Conservation (phyloP, 116 monocot genomes). For the Posidonia oceanica region DNA sequence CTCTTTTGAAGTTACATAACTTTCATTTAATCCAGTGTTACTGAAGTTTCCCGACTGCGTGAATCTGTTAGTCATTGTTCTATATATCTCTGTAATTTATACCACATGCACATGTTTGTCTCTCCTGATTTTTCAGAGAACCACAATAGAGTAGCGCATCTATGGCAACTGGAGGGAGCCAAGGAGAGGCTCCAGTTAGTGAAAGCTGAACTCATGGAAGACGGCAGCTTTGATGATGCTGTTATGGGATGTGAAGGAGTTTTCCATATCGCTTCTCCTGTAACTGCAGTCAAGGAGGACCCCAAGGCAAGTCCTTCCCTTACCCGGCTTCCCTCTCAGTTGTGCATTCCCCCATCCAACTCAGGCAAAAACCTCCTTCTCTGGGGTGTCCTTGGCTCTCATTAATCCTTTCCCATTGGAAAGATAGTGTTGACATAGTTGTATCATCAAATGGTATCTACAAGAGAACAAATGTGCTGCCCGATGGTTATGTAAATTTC, state of each 20-base stretch:
- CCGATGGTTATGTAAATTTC: no score
- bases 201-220: conserved; percentile 59
- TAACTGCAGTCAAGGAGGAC: conserved; percentile 25
- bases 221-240: conserved; percentile 76
- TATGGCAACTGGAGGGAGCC: conserved; percentile 65
- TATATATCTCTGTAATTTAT: background rate
- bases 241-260: conserved; percentile 67
- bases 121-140: conserved; percentile 19
- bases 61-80: no score
- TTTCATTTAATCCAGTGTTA: background rate
- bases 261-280: conserved; percentile 77
- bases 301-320: conserved; percentile 33
- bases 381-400: no score
- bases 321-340: no score
- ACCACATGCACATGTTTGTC: background rate
- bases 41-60: no score
- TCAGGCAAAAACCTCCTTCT: no score
- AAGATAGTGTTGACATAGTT: no score
- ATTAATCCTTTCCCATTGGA: background rate
- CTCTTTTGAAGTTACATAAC: background rate
- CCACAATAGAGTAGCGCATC: conserved; percentile 40
- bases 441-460: no score
- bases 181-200: conserved; percentile 58
- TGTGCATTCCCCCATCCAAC: no score
- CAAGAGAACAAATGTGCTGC: no score